Evolutionary conservation across 495 filamentous ascomycete genomes (phyloP).

Genomic region (Elaphomyces granulatus): DNA sequence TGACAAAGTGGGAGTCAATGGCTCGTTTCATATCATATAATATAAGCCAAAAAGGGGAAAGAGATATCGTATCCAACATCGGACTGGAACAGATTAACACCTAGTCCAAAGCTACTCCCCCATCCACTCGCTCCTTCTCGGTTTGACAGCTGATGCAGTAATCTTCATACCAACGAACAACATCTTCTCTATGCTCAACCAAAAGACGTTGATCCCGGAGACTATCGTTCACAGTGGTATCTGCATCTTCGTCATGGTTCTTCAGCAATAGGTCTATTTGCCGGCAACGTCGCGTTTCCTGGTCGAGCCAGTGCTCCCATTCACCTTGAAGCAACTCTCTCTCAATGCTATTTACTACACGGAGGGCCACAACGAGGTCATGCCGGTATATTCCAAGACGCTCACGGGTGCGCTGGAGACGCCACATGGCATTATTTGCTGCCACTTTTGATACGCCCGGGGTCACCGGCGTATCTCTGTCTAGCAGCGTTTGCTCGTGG

Average conservation of each 20-base stretch:
- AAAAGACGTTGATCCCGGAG: constrained; percentile 17
- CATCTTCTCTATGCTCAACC: constrained; percentile 29
- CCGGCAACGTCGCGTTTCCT: constrained; percentile 55
- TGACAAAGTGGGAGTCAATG: no score
- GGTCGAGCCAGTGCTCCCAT: constrained; percentile 79
- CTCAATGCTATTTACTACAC: constrained; percentile 81
- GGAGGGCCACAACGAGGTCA: constrained; percentile 79
- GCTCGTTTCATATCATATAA: no score
- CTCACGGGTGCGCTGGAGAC: constrained; percentile 63
- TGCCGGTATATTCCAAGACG: constrained; percentile 76
- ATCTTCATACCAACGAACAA: constrained; percentile 50
- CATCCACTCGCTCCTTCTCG: constrained; percentile 34
- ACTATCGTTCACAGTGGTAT: constrained; percentile 12
- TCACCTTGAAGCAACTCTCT: constrained; percentile 67
- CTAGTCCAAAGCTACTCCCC: not conserved
- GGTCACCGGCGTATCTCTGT: constrained; percentile 16
- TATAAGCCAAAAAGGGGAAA: not conserved
- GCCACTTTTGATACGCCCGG: constrained; percentile 17
- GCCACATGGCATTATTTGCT: constrained; percentile 39
- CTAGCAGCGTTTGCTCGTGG: constrained; percentile 25
- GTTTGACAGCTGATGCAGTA: constrained; percentile 62
- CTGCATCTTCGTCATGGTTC: constrained; percentile 16
- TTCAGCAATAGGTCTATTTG: constrained; percentile 41
- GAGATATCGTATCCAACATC: not conserved
- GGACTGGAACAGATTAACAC: not conserved